Evolutionary conservation across 352 stramenopile species (phyloP), one percentile per base, ranked within the genome.

Genomic region (Phytophthora syringae): DNA sequence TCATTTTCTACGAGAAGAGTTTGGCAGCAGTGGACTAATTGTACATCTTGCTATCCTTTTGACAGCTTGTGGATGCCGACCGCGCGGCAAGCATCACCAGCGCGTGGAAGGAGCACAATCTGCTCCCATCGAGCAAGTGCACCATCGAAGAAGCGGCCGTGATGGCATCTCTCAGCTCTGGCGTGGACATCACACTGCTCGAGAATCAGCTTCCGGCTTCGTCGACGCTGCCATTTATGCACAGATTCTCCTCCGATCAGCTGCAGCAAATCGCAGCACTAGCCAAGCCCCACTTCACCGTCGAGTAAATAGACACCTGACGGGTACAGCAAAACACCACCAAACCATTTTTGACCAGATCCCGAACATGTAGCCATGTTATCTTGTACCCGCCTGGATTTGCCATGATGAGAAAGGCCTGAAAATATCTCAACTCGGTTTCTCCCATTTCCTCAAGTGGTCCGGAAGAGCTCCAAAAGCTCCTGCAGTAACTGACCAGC

Each of bases 141-240:
- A 74, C 64, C 9, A 54, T 86, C 1, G 78, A 91, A 72, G 72
- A 89, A 42, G 64, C 90, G 27, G 81, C 78, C 3, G 67, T 88
- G 20, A 74, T 80, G 44, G 82, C 82, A 10, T 64, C 71, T 22
- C 68, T 85, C 15, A 90, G 76, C 56, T 70, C 76, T 18, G 83
- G 81, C 7, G 79, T 81, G 10, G 80, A 93, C 68, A 70, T 91
- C 3, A 70, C 79, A 27, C 64, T 93, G 18, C 66, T 90, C 18
- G 72, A 90, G 52, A 80, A 93, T 45, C 81, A 92, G 52, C 74
- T 89, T 15, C 58, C 73, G 0, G 67, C 72, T 16, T 67, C 67
- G 15, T 76, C 65, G 3, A 56, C 73, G 25, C 63, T 86, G 15
- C 52, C 72, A 7, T 84, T 84, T 28, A 67, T 45, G 6, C 57